Conservation (phyloP, 2,329 filamentous ascomycete genomes). For the Elsinoe arachidis region DNA sequence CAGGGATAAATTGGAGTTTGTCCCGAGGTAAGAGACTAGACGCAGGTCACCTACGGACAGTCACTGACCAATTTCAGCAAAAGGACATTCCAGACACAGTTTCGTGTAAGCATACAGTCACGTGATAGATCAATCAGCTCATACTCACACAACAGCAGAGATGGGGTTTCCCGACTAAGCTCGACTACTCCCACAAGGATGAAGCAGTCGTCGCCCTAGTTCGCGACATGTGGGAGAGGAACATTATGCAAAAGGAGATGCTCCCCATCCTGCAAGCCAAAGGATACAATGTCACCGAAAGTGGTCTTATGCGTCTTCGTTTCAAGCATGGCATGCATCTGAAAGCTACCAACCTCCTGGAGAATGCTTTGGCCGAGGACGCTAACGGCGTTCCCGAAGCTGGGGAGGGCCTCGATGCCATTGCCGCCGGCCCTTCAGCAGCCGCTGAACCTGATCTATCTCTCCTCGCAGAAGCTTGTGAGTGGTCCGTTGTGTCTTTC, state of each 20-base stretch:
- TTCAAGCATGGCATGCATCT: constrained; percentile 48
- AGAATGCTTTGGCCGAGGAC: constrained; percentile 4
- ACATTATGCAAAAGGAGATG: constrained; percentile 66
- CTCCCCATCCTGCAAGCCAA: constrained; percentile 59
- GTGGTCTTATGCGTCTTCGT: constrained; percentile 62
- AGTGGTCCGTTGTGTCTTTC: not conserved
- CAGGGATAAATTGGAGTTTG: constrained; percentile 22
- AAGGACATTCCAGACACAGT: constrained; percentile 66
- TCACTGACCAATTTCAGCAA: constrained; percentile 43
- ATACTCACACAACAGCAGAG: constrained; percentile 29
- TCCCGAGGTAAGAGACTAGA: constrained; percentile 11
- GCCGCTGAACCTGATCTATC: not conserved
- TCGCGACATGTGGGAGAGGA: constrained; percentile 69
- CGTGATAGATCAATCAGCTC: not conserved
- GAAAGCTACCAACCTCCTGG: constrained; percentile 17
- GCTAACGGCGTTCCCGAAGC: constrained; percentile 5
- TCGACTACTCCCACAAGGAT: constrained; percentile 64
- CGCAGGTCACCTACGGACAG: no score
- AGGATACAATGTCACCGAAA: constrained; percentile 63
- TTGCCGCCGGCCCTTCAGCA: not conserved
- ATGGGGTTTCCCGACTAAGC: constrained; percentile 72
- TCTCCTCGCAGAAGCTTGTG: not conserved
- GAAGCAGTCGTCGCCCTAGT: constrained; percentile 57
- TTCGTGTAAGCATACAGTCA: constrained; percentile 38
- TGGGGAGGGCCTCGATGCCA: not conserved